Evolutionary conservation across 768 basidiomycete species (phyloP).

Genomic region (Auriscalpium microsporum): DNA sequence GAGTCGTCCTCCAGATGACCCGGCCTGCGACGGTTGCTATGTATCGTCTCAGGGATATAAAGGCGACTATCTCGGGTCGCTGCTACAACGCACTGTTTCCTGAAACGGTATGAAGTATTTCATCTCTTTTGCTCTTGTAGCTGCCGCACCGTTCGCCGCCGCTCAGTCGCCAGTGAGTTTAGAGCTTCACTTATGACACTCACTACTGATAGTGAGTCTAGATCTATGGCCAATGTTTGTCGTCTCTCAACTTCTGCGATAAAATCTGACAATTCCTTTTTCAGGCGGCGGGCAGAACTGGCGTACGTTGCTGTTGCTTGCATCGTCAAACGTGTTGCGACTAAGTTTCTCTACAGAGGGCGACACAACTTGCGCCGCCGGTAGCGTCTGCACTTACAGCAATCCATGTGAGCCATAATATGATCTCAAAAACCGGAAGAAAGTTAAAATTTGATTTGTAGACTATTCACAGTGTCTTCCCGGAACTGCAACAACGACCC

Average conservation of each 20-base stretch:
- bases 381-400: slow-evolving; percentile 19
- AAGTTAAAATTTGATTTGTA: neutral
- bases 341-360: slow-evolving; percentile 13
- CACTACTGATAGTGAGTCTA: neutral
- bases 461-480: slow-evolving; percentile 27
- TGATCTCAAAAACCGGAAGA: neutral
- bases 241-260: neutral
- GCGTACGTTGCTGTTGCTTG: slow-evolving; percentile 10
- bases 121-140: slow-evolving; percentile 15
- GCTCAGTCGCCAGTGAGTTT: slow-evolving; percentile 18
- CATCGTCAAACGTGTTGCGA: too few relatives aligned
- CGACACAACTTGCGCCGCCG: slow-evolving; percentile 20
- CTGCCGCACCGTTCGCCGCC: slow-evolving; percentile 14
- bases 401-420: slow-evolving; percentile 17
- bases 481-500: slow-evolving; percentile 13
- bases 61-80: neutral
- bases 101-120: slow-evolving; percentile 15
- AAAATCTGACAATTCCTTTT: neutral
- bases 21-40: too few relatives aligned
- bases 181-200: neutral
- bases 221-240: slow-evolving; percentile 20
- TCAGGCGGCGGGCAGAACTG: slow-evolving; percentile 20
- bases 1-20: too few relatives aligned
- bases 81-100: neutral
- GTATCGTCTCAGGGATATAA: neutral